Percentiles rank a stretch among this genome's conserved stretches.
These are phyloP conservation scores for Nemania abortiva DNA, from an alignment of 2,329 filamentous ascomycete species.

Conservation along the genomic window DNA sequence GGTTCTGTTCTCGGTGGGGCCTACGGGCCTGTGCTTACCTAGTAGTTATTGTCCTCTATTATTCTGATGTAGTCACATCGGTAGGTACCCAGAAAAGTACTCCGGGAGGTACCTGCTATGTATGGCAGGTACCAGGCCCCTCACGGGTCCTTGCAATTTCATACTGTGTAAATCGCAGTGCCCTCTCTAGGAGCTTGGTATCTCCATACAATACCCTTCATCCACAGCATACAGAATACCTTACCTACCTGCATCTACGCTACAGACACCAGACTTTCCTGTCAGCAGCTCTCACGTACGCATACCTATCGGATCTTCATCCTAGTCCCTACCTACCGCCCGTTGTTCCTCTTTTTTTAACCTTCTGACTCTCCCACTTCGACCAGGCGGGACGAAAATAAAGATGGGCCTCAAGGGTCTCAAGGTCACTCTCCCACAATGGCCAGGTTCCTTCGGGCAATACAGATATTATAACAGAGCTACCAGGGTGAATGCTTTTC, in stretches of 20 bases:
- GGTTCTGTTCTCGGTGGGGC: slow-evolving; percentile 28
- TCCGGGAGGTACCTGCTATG: not conserved
- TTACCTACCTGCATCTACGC: not conserved
- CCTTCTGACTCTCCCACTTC: not conserved
- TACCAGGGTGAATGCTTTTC: not conserved
- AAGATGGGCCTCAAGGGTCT: slow-evolving; percentile 28
- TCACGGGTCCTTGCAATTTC: not conserved
- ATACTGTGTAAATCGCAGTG: slow-evolving; percentile 19
- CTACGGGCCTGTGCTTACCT: slow-evolving; percentile 14
- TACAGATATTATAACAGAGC: not conserved
- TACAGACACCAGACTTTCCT: not conserved
- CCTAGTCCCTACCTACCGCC: not conserved
- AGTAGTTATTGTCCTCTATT: not conserved
- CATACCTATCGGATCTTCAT: not conserved
- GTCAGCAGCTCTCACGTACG: slow-evolving; percentile 17
- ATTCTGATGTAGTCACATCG: not conserved
- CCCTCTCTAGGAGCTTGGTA: too few relatives aligned
- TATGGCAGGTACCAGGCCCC: not conserved
- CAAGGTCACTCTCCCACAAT: slow-evolving; percentile 22
- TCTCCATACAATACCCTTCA: not conserved
- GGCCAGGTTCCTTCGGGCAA: slow-evolving; percentile 1
- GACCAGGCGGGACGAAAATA: not conserved
- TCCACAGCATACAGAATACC: not conserved
- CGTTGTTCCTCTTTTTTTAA: slow-evolving; percentile 9
- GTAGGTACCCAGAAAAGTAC: not conserved